Conservation (phyloP, 495 filamentous ascomycete species). For the Penicillium manginii region DNA sequence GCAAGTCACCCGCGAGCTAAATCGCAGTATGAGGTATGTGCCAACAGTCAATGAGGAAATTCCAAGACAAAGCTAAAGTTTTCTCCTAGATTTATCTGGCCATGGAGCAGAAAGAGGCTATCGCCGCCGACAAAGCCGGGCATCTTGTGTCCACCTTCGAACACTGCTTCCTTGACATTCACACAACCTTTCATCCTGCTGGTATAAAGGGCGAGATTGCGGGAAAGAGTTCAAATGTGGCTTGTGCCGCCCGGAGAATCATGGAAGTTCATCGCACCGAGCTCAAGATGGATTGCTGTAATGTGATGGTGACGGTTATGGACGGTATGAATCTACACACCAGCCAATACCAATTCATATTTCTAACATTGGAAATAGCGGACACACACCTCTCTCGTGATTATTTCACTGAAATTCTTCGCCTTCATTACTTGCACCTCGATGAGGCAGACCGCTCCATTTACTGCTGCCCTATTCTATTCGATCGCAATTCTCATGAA, state of each 20-base stretch:
- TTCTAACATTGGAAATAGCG: conserved; percentile 42
- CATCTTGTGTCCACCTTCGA: conserved; percentile 56
- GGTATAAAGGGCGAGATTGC: conserved; percentile 65
- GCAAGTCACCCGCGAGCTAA: conserved; percentile 66
- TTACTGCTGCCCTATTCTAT: conserved; percentile 71
- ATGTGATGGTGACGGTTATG: conserved; percentile 70
- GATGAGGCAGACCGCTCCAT: conserved; percentile 60
- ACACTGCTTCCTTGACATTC: conserved; percentile 62
- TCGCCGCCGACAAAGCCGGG: conserved; percentile 56
- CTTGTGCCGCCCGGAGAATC: conserved; percentile 65
- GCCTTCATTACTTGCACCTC: conserved; percentile 57
- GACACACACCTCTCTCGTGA: conserved; percentile 69
- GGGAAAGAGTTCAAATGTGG: conserved; percentile 71
- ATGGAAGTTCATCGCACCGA: conserved; percentile 53
- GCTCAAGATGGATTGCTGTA: conserved; percentile 48
- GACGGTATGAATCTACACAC: conserved; percentile 55
- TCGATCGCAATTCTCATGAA: conserved; percentile 69
- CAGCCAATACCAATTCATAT: conserved; percentile 4
- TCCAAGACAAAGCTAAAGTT: background rate
- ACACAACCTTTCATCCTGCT: conserved; percentile 62
- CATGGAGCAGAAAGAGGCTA: conserved; percentile 67
- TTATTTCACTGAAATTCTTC: conserved; percentile 65
- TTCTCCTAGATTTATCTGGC: conserved; percentile 63
- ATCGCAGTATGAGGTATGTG: conserved; percentile 65
- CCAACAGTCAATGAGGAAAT: background rate